phyloP scores from a whole-genome alignment of 148 eudicot genomes.

The Arbutus unedo region DNA sequence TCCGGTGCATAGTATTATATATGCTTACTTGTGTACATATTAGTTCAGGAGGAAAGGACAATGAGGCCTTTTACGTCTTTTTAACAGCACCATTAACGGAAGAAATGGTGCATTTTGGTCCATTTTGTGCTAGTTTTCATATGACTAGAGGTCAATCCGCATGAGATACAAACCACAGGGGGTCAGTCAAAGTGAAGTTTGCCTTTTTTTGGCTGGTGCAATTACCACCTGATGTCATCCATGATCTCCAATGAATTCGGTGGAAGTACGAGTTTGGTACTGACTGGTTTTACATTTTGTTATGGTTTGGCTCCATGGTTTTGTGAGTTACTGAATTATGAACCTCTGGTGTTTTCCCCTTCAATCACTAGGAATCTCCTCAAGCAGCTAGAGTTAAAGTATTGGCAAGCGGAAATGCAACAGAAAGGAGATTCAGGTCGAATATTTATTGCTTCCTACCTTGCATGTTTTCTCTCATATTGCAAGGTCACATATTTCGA shows the following conservation, averaged over 20 bases:
- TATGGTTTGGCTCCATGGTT: not conserved
- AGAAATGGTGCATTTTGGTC: too few species aligned
- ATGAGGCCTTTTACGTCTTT: too few species aligned
- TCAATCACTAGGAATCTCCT: constrained; percentile 81
- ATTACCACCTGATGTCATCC: not conserved
- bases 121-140: too few species aligned
- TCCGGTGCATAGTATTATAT: too few species aligned
- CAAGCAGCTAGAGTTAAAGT: constrained; percentile 98
- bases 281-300: not conserved
- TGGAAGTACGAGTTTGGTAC: not conserved
- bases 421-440: constrained; percentile 93
- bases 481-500: not conserved
- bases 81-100: too few species aligned
- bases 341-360: not conserved
- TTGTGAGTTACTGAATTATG: not conserved
- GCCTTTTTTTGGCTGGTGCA: not conserved
- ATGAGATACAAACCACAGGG: too few species aligned
- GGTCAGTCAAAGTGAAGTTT: too few species aligned
- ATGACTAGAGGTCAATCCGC: too few species aligned
- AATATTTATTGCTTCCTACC: not conserved
- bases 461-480: not conserved
- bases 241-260: not conserved
- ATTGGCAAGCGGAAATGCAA: constrained; percentile 96
- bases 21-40: too few species aligned
- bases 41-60: too few species aligned